These are phyloP conservation scores for Delonix regia DNA, from an alignment of 306 rosid genomes.

Conservation along the genomic window DNA sequence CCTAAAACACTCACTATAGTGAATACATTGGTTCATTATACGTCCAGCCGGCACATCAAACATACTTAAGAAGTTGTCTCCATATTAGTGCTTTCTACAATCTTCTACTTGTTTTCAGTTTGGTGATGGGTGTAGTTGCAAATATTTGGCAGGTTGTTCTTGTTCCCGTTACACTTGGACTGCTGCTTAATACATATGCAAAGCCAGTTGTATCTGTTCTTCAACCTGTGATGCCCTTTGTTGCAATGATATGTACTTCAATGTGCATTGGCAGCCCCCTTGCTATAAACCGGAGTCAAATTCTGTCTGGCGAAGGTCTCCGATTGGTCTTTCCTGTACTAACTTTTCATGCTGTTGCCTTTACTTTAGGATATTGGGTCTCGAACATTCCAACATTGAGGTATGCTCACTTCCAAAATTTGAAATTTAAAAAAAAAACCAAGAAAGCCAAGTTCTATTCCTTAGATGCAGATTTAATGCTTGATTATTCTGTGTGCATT, in stretches of 20 bases:
- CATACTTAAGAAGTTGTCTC: neutral
- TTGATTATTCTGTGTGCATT: conserved; percentile 2
- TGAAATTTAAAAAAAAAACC: neutral
- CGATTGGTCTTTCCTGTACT: conserved; percentile 75
- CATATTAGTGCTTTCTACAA: neutral
- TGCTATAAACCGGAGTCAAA: conserved; percentile 76
- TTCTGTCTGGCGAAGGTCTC: conserved; percentile 78
- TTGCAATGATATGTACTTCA: conserved; percentile 96
- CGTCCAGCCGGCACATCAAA: neutral
- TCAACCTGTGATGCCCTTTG: conserved; percentile 91
- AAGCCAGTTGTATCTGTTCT: conserved; percentile 76
- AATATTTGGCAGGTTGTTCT: conserved; percentile 79
- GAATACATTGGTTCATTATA: neutral
- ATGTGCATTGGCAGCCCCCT: conserved; percentile 98
- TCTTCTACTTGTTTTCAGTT: neutral
- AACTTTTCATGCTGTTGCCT: conserved; percentile 78
- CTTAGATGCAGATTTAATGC: conserved; percentile 2
- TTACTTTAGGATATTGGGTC: conserved; percentile 81
- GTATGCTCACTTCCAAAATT: conserved; percentile 48
- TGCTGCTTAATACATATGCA: conserved; percentile 88
- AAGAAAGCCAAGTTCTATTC: neutral
- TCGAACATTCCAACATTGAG: conserved; percentile 72
- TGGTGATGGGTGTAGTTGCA: conserved; percentile 18
- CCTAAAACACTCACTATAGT: neutral
- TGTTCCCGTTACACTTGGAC: conserved; percentile 81